Evolutionary conservation across 1,139 yeast species (phyloP).

Genomic region (Suhomyces choctaworum): DNA sequence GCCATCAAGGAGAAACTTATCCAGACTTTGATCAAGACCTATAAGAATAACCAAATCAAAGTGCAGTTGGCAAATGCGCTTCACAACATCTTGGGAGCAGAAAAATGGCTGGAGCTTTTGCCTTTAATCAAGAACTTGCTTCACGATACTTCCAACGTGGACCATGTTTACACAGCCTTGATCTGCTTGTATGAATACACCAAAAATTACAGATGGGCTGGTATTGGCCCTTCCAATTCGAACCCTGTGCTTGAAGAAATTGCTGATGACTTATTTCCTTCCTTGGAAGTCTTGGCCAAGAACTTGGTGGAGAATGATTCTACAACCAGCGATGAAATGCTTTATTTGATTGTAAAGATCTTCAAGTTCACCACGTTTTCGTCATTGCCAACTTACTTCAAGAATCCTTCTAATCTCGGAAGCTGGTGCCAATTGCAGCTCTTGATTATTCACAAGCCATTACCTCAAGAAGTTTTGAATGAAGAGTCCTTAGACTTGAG

Average conservation of each 20-base stretch:
- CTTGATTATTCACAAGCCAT: slow-evolving; percentile 47
- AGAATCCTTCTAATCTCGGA: slow-evolving; percentile 50
- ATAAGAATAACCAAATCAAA: slow-evolving; percentile 34
- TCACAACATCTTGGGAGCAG: slow-evolving; percentile 42
- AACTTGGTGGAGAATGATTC: slow-evolving; percentile 33
- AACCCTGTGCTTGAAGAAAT: slow-evolving; percentile 51
- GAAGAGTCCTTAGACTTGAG: slow-evolving; percentile 39
- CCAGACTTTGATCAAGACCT: slow-evolving; percentile 41
- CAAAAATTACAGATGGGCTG: slow-evolving; percentile 58
- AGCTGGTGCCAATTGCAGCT: slow-evolving; percentile 67
- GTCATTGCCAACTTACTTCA: slow-evolving; percentile 59
- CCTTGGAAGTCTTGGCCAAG: slow-evolving; percentile 50
- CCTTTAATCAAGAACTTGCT: slow-evolving; percentile 42
- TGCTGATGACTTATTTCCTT: slow-evolving; percentile 53
- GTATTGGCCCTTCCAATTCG: slow-evolving; percentile 42
- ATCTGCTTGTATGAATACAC: slow-evolving; percentile 57
- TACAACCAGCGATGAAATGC: slow-evolving; percentile 50
- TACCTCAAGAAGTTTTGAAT: slow-evolving; percentile 38
- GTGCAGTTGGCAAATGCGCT: slow-evolving; percentile 47
- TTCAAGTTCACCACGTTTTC: slow-evolving; percentile 63
- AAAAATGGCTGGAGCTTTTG: slow-evolving; percentile 49
- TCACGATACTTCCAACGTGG: slow-evolving; percentile 43
- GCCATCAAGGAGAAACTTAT: slow-evolving; percentile 54
- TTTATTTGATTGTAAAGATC: slow-evolving; percentile 61
- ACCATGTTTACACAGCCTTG: slow-evolving; percentile 59